phyloP scores from a whole-genome alignment of 148 eudicot genomes.

The Mesembryanthemum crystallinum region DNA sequence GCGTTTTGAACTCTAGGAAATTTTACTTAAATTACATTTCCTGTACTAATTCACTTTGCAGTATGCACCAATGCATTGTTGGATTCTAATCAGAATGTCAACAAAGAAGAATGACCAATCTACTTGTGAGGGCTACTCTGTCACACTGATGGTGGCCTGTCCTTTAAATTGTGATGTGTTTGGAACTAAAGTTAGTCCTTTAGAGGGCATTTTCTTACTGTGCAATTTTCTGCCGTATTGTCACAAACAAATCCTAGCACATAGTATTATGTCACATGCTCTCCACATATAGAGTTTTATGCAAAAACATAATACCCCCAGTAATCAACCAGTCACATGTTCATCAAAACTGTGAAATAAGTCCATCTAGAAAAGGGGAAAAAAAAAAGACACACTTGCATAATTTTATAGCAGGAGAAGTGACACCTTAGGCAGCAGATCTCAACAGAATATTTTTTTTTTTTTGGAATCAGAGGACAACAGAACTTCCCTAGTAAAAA shows the following conservation, averaged over 20 bases:
- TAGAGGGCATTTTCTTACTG: neutral
- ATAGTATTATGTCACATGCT: neutral
- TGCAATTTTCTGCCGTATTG: neutral
- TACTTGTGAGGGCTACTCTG: neutral
- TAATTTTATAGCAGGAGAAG: conserved; percentile 2
- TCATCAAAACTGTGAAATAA: neutral
- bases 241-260: neutral
- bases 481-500: conserved; percentile 16
- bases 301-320: neutral
- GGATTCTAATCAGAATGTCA: neutral
- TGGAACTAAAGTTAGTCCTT: neutral
- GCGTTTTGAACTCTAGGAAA: neutral
- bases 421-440: conserved; percentile 4
- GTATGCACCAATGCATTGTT: neutral
- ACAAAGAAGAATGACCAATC: neutral
- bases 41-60: neutral
- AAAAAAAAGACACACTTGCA: neutral
- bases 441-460: conserved; percentile 1
- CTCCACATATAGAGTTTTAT: neutral
- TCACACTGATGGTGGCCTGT: neutral
- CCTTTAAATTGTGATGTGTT: neutral
- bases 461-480: neutral
- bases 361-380: neutral
- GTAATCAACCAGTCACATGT: conserved; percentile 5
- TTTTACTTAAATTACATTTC: neutral